A percentile compares a stretch with the other conserved stretches of the same genome.
Evolutionary conservation across 805 yeast genomes (phyloP).

Genomic region (Tetrapisispora iriomotensis): DNA sequence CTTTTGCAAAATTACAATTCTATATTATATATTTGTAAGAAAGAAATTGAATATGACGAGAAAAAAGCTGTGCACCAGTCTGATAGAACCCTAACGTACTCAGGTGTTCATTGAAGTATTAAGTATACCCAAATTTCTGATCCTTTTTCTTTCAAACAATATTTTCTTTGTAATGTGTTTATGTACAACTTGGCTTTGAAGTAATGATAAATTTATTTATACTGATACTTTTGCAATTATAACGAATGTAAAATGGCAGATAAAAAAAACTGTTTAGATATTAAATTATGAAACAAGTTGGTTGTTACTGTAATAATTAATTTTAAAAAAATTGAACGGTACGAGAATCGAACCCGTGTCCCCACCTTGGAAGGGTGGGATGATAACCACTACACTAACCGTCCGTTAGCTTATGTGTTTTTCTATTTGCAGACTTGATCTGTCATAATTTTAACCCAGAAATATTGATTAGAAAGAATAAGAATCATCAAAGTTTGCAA

Average conservation of each 20-base stretch:
- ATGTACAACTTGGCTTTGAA: too few relatives aligned
- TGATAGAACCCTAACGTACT: constrained; percentile 26
- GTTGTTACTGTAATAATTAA: neutral
- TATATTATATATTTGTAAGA: neutral
- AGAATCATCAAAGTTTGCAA: too few relatives aligned
- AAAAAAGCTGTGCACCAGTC: constrained; percentile 34
- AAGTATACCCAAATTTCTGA: constrained; percentile 34
- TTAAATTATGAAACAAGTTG: neutral
- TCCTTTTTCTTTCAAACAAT: constrained; percentile 5
- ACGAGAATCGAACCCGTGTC: constrained; percentile 87
- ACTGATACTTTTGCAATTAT: too few relatives aligned
- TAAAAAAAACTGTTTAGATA: neutral
- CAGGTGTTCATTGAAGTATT: constrained; percentile 29
- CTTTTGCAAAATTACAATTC: neutral
- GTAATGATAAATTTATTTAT: too few relatives aligned
- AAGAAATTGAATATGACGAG: constrained; percentile 23
- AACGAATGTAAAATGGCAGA: too few relatives aligned
- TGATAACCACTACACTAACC: constrained; percentile 89
- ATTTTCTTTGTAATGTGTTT: neutral
- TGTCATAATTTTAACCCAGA: too few relatives aligned
- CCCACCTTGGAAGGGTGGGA: constrained; percentile 89
- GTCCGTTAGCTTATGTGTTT: too few relatives aligned
- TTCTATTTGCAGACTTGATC: too few relatives aligned
- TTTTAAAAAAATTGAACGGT: constrained; percentile 22
- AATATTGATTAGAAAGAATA: too few relatives aligned